Evolutionary conservation across 176 grass and related monocot genomes (phyloP).

Genomic region (Puya raimondii): DNA sequence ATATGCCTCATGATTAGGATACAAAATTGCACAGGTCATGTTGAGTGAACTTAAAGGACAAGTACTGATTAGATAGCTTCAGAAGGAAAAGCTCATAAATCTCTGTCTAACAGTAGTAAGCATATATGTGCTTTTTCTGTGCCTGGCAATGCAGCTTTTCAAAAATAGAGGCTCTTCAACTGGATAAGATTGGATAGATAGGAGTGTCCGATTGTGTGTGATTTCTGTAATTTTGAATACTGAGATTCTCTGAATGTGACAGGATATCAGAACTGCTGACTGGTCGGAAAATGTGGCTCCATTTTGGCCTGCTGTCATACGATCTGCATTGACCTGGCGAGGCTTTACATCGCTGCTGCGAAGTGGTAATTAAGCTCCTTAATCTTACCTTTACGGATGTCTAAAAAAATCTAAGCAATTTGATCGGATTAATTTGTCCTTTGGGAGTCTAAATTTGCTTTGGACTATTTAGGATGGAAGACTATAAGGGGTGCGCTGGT

Average conservation of each 20-base stretch:
- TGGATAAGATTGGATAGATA: background rate
- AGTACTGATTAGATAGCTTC: too few relatives aligned
- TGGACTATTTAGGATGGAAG: slow-evolving; percentile 69
- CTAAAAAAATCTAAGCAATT: background rate
- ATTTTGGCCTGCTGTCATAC: slow-evolving; percentile 93
- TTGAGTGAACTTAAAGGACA: too few relatives aligned
- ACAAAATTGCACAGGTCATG: background rate
- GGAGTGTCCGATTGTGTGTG: background rate
- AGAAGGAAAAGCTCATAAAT: too few relatives aligned
- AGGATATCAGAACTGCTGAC: slow-evolving; percentile 80
- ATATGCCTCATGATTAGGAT: background rate
- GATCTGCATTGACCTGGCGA: slow-evolving; percentile 76
- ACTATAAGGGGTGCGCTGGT: slow-evolving; percentile 81
- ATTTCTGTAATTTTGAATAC: background rate
- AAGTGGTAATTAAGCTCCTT: slow-evolving; percentile 37
- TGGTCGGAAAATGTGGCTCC: slow-evolving; percentile 95
- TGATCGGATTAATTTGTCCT: background rate
- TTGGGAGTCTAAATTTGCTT: background rate
- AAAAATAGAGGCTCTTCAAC: background rate
- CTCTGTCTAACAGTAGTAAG: too few relatives aligned
- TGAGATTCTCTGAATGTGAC: background rate
- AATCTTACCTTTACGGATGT: background rate
- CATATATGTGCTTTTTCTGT: too few relatives aligned
- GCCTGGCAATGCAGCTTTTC: too few relatives aligned
- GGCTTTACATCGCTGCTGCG: slow-evolving; percentile 69